Evolutionary conservation across 2,329 filamentous ascomycete species (phyloP).

Genomic region (Fusarium nodosum): DNA sequence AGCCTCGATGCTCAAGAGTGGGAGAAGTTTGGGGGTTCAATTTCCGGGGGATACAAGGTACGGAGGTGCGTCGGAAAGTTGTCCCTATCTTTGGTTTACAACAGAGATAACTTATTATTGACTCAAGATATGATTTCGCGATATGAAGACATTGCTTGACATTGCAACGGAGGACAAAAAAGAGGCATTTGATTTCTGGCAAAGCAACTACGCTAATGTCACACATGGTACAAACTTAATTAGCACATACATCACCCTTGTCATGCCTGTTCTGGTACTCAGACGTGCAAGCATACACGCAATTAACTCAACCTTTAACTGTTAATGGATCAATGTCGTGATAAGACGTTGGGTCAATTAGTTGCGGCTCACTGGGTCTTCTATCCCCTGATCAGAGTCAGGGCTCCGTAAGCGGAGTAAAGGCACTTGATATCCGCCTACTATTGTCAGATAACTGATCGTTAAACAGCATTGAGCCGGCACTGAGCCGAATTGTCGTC

Average conservation of each 20-base stretch:
- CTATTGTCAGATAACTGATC: conserved; percentile 22
- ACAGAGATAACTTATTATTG: conserved; percentile 1
- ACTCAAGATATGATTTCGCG: not conserved
- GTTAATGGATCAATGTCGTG: conserved; percentile 16
- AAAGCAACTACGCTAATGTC: conserved; percentile 34
- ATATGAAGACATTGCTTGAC: conserved; percentile 22
- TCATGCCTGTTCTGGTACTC: conserved; percentile 37
- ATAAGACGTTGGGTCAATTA: conserved; percentile 29
- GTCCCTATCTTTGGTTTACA: conserved; percentile 39
- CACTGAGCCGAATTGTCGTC: conserved; percentile 19
- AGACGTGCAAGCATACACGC: conserved; percentile 27
- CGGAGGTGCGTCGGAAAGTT: conserved; percentile 17
- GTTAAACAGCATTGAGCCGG: conserved; percentile 21
- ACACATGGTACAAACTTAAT: conserved; percentile 1
- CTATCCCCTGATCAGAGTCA: conserved; percentile 8
- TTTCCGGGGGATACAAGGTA: conserved; percentile 15
- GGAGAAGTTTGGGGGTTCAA: conserved; percentile 42
- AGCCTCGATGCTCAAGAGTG: conserved; percentile 34
- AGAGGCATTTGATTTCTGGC: conserved; percentile 20
- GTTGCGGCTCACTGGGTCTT: conserved; percentile 16
- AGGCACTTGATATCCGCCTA: conserved; percentile 23
- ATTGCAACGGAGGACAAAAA: conserved; percentile 12
- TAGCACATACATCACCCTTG: conserved; percentile 24
- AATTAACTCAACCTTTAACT: conserved; percentile 31
- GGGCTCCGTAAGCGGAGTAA: conserved; percentile 34